Conservation (phyloP, 2,329 filamentous ascomycete genomes). For the Alternaria novae-zelandiae region DNA sequence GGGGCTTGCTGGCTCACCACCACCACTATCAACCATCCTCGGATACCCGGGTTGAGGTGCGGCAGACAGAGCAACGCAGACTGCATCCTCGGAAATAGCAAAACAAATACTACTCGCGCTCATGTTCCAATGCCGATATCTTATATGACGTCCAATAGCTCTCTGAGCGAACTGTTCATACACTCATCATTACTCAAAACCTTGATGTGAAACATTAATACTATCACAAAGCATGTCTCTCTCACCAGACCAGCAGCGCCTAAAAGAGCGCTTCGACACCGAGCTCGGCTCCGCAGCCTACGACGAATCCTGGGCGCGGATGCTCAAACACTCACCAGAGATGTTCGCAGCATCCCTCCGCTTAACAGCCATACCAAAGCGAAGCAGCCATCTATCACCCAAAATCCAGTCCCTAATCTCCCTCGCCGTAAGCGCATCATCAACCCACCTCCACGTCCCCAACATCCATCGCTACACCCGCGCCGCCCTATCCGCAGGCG, state of each 20-base stretch:
- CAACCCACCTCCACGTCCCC: constrained; percentile 55
- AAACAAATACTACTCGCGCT: neutral
- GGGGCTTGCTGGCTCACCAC: constrained; percentile 8
- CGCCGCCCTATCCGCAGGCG: constrained; percentile 51
- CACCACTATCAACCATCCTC: constrained; percentile 6
- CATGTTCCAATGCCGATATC: neutral
- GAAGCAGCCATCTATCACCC: constrained; percentile 44
- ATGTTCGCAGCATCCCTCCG: constrained; percentile 40
- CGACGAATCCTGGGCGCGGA: constrained; percentile 35
- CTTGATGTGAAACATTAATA: too few species aligned
- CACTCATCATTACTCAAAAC: neutral
- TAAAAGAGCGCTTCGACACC: constrained; percentile 32
- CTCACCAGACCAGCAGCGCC: constrained; percentile 24
- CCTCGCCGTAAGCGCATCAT: constrained; percentile 53
- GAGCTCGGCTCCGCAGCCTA: constrained; percentile 30
- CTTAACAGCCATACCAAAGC: constrained; percentile 36
- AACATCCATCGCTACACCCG: constrained; percentile 52
- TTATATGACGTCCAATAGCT: too few species aligned
- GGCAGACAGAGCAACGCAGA: neutral
- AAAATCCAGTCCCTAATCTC: constrained; percentile 54
- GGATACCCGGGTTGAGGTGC: neutral
- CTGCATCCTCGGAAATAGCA: neutral
- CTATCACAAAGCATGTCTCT: constrained; percentile 20
- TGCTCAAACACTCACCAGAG: constrained; percentile 34
- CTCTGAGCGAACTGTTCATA: too few species aligned